A percentile compares a stretch with the other conserved stretches of the same genome.
phyloP scores from a whole-genome alignment of 1,284 basidiomycete genomes.

The Golubevia sp. region DNA sequence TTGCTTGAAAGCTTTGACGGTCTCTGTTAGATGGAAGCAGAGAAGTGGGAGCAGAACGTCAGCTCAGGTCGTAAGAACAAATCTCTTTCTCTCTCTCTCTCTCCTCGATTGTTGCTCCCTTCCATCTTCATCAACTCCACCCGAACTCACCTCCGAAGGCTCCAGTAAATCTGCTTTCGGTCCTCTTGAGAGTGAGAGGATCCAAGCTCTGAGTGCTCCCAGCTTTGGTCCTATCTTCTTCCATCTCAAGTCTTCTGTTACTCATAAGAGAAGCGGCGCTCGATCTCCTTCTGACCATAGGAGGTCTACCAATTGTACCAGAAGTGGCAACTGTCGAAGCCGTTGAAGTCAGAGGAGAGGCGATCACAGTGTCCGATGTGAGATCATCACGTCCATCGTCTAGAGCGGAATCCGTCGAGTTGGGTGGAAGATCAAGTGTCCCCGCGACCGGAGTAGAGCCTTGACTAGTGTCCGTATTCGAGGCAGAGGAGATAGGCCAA shows the following conservation, averaged over 20 bases:
- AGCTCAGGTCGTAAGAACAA: too few species aligned
- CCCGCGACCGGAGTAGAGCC: neutral
- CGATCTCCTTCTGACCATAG: conserved; percentile 6
- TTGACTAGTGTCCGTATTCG: neutral
- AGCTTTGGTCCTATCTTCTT: conserved; percentile 20
- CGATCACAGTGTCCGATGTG: conserved; percentile 3
- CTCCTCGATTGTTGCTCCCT: too few species aligned
- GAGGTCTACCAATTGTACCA: conserved; percentile 12
- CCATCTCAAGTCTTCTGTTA: conserved; percentile 26
- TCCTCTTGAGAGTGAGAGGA: conserved; percentile 23
- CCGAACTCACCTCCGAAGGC: conserved; percentile 25
- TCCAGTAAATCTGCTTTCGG: conserved; percentile 35
- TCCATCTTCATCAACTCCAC: too few species aligned
- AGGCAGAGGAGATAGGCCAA: neutral
- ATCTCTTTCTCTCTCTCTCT: too few species aligned
- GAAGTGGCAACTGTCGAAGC: neutral
- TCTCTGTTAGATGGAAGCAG: conserved; percentile 13
- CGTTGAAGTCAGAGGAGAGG: conserved; percentile 2
- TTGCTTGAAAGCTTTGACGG: conserved; percentile 40
- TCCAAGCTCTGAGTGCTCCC: conserved; percentile 14
- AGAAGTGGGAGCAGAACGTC: too few species aligned
- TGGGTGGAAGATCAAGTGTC: neutral
- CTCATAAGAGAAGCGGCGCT: conserved; percentile 9
- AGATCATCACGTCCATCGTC: neutral
- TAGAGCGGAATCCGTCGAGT: too few species aligned